Base-by-base conservation (phyloP, 2,329 filamentous ascomycete species). In the Verticillium longisporum region DNA sequence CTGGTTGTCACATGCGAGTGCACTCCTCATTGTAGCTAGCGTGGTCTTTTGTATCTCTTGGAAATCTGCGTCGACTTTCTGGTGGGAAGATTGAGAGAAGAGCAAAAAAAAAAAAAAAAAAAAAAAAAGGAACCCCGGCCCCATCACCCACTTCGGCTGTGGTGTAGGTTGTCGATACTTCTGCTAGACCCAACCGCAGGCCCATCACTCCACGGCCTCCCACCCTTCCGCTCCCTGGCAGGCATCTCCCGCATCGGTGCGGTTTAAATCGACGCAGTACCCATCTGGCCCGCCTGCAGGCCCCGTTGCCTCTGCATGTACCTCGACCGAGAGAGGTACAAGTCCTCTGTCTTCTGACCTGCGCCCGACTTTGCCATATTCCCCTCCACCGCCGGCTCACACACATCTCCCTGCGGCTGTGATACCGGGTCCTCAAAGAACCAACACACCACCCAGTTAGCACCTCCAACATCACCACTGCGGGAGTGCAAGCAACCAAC, bases 401-500 rank as follows among this genome's bases (percentile, higher is more conserved):
- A 53, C 54, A 59, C 55, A 55, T 58, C 61, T 64, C 45, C 63
- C 61, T 63, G 63, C 59, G 59, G 59, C 61, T 59, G 62, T 56
- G 57, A 58, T 57, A 56, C 62, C 37, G 59, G 57, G 61, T 56
- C 58, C 15, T 58, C 56, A 59, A 61, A 53, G 61, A 61, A 61
- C 63, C 60, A 65, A 61, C 58, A 58, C 56, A 55, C 59, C 57
- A 62, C 56, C 36, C 26, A 26, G 26, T 26, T 31, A 54, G 53
- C 60, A 58, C 55, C 60, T 41, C 60, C 61, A 64, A 61, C 62
- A 38, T n/a, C 41, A 36, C 50, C 54, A 59, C 45, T 61, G 55
- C 61, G 55, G 57, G 57, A 60, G 60, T 59, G 64, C 64, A 64
- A 64, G 61, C 64, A 61, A 63, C 62, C 63, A 65, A 65, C 64